Percentiles rank a stretch among this genome's conserved stretches.
phyloP scores from a whole-genome alignment of 2,329 filamentous ascomycete genomes.

The Verticillium tricorpus region DNA sequence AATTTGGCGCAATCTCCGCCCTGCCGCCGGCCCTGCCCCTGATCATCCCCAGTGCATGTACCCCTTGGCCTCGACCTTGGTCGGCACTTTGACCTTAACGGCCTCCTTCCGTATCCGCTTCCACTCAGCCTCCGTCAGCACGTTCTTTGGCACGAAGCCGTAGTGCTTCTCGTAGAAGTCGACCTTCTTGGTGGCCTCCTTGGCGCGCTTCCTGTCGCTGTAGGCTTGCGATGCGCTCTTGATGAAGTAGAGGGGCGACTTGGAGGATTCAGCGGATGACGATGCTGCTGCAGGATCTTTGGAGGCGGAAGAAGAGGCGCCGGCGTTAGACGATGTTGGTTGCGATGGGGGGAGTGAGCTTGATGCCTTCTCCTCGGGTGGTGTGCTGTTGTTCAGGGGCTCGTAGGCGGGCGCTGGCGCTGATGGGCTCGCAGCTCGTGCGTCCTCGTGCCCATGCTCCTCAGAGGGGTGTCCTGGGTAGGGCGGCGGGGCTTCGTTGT shows the following conservation, averaged over 20 bases:
- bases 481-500: background rate
- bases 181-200: slow-evolving; percentile 8
- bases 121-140: slow-evolving; percentile 13
- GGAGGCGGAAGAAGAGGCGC: background rate
- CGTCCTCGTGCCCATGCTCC: background rate
- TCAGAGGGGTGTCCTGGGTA: background rate
- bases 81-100: slow-evolving; percentile 7
- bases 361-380: background rate
- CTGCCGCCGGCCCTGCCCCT: background rate
- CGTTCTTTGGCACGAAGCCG: slow-evolving; percentile 15
- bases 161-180: slow-evolving; percentile 14
- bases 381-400: background rate
- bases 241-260: background rate
- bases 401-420: background rate
- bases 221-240: background rate
- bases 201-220: slow-evolving; percentile 4
- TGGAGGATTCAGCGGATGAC: background rate
- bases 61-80: background rate
- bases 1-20: background rate
- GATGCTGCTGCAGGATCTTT: background rate
- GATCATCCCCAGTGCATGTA: background rate
- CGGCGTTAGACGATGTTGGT: background rate
- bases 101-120: slow-evolving; percentile 4
- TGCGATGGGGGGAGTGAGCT: background rate
- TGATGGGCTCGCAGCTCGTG: background rate